Base-by-base conservation (phyloP, 805 yeast genomes). In the Sugiyamaella marilandica region DNA sequence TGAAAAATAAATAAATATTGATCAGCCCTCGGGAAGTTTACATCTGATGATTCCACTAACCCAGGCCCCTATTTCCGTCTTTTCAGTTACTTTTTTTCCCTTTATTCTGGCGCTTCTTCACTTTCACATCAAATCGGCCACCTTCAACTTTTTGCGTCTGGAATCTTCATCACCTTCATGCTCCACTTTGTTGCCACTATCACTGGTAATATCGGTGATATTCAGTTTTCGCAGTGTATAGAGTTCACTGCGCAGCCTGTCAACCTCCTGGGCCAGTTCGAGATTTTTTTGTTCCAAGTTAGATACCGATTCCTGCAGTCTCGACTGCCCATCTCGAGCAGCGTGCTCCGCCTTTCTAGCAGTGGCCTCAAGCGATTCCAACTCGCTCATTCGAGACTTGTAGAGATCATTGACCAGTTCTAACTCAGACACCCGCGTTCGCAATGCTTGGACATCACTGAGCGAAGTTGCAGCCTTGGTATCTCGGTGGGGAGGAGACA, bases 341-440 rank as follows among this genome's bases (percentile, higher is more conserved):
- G 60, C 56, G 19, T 59, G 58, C 53, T 67, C 71, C 8, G 65
- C 55, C 34, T 59, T 57, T 5, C 74, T 60, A 10, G 72, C 66
- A 18, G 66, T 58, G 5, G 62, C 55, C 53, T 73, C 76, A 1
- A 67, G 57, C 11, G 65, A 60, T 70, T 92, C 97, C 58, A 92
- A 74, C 65, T 92, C 96, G 66, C 79, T 74, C 43, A 92, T 87
- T 59, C 95, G 80, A 5, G 92, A 80, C 60, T 87, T 80, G 72
- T 89, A 87, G 54, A 92, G 72, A 65, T 91, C 97, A 62, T 90
- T 91, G 39, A 92, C 96, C 41, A 91, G 74, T 66, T 92, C 98
- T 56, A 92, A 76, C 66, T 92, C 98, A 10, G 86, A 81, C 19
- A 91, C 87, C 54, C 95, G 76, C 0, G 96, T 87, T 58, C 81